These are phyloP conservation scores for Xerocomus nothofagi DNA, from an alignment of 1,284 basidiomycete species.

Conservation along the genomic window DNA sequence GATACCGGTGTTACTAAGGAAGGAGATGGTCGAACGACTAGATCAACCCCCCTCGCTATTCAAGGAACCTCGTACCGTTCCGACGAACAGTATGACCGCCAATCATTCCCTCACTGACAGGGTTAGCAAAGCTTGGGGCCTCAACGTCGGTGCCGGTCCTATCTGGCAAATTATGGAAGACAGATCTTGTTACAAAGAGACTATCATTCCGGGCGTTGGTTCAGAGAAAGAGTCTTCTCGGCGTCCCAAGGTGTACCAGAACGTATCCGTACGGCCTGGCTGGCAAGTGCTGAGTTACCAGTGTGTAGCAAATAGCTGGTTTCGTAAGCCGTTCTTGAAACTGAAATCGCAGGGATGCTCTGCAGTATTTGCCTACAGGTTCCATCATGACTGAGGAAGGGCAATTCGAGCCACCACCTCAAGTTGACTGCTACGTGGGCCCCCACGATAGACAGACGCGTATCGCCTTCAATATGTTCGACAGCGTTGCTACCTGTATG, in stretches of 20 bases:
- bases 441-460: constrained; percentile 52
- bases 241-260: constrained; percentile 57
- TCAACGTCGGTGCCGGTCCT: constrained; percentile 70
- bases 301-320: constrained; percentile 42
- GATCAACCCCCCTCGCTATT: constrained; percentile 43
- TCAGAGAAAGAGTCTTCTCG: constrained; percentile 45
- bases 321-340: constrained; percentile 5
- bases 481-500: constrained; percentile 58
- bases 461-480: constrained; percentile 54
- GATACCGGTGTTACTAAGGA: constrained; percentile 52
- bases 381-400: constrained; percentile 47
- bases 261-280: constrained; percentile 43
- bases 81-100: constrained; percentile 40
- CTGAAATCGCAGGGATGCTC: constrained; percentile 47
- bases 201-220: constrained; percentile 32
- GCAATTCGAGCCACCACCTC: constrained; percentile 48
- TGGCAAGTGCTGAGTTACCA: constrained; percentile 47
- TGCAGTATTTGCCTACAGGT: constrained; percentile 57
- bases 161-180: constrained; percentile 75
- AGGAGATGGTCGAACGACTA: constrained; percentile 57
- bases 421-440: constrained; percentile 63
- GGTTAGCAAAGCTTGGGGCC: constrained; percentile 63
- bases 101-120: constrained; percentile 33
- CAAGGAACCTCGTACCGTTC: constrained; percentile 18
- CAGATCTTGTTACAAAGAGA: constrained; percentile 73